Base-by-base conservation (phyloP, 768 basidiomycete genomes). In the Mycena chlorophos region DNA sequence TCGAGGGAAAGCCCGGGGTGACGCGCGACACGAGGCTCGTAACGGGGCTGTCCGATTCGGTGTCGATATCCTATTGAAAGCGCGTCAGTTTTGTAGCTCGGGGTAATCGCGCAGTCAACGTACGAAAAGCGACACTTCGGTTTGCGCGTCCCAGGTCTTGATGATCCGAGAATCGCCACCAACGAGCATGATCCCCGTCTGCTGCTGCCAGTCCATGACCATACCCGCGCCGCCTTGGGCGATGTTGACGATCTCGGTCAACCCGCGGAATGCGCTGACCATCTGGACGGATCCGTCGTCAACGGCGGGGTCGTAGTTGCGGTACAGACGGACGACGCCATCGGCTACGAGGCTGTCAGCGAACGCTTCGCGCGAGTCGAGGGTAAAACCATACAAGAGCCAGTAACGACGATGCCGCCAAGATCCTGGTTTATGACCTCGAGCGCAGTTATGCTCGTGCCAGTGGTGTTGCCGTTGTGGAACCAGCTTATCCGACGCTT, bases 371-470 rank as follows among this genome's bases (percentile, higher is more conserved):
- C 10, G 49, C 2, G 17, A 50, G 30, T 20, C 27, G 6, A 17
- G 17, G 23, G 28, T 26, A 22, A 45, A 54, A 26, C 72, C 86
- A 56, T 63, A 94, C 93, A 84, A 58, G 96, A 89, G 4, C 87
- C 94, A 25, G 89, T 88, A 51, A 98, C 70, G 51, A 98, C 84
- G 42, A 98, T 86, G 1, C 93, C 94, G 8, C 91, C 89, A 14
- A 94, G 89, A 54, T 97, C 94, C 71, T 99, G 92, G 68, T 99
- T 98, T 69, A 98, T 92, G 66, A 98, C 87, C 52, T 93, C 85
- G 20, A 98, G 73, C 2, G 90, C 87, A 0, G 97, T 95, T 54
- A 98, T 90, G 52, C 83, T 87, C 3, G 88, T 89, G 30, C 89
- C 89, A 52, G 75, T 77, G 1, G 88, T 82, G 67, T 95, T 94